Evolutionary conservation across 257 asterid species (phyloP), one percentile per base, ranked within the genome.

Genomic region (Ilex aquifolium): DNA sequence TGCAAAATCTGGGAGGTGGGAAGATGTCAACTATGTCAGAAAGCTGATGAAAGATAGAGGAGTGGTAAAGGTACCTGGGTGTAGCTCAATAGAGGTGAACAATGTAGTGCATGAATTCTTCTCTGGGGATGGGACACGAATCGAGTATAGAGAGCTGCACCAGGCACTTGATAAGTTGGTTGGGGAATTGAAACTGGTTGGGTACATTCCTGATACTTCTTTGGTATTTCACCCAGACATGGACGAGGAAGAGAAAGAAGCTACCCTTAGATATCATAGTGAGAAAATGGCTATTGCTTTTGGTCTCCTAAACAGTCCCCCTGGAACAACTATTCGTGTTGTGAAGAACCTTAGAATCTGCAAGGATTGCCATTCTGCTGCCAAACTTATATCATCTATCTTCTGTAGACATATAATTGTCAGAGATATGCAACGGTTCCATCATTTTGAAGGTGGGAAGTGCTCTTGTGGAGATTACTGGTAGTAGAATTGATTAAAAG

Each of bases 401-500:
- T 74, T 48, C 57, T 65, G 66, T 50, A 71, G 74, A 65, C 51
- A 30, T 14, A 64, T 77, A 21, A 62, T 77, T 61, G 40, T 77
- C 15, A 59, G 83, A 70, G 83, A 77, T 64, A 13, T 67, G 40
- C 83, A 77, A 57, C 62, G 79, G 73, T 77, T 77, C 66, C 83
- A 77, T 65, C 77, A 74, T 64, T 74, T 77, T 53, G 62, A 62
- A 64, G 79, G 63, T 17, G 82, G 82, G 7, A 64, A 77, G 15
- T 77, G 83, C 44, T 77, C 83, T 46, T 77, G 80, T 57, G 72
- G 83, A 31, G 80, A 77, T 67, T 77, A 66, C 60, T 77, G 83
- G 83, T 74, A 71, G 65, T 50, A 40, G 48, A 17, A 16, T 29
- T 10, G 39, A 3, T 17, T 21, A 21, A 21, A 2, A 13, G 30